Conservation (phyloP, 305 asterid genomes). For the Petunia hybrid region DNA sequence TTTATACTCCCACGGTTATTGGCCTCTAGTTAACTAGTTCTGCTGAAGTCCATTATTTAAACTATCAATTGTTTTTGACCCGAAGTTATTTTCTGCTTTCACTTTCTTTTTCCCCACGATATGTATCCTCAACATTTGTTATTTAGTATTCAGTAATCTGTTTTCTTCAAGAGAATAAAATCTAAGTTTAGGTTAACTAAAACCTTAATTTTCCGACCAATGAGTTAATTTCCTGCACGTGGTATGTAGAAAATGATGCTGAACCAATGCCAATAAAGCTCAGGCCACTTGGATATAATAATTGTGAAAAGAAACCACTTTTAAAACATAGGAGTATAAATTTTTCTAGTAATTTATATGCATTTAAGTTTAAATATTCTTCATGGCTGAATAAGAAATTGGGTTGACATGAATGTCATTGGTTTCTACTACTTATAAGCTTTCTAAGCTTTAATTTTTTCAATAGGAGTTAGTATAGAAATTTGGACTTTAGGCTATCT, state of each 20-base stretch:
- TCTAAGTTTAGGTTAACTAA: not conserved
- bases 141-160: not conserved
- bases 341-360: not conserved
- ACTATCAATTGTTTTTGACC: no score
- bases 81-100: not conserved
- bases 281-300: not conserved
- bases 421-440: not conserved
- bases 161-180: not conserved
- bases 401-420: constrained; percentile 13
- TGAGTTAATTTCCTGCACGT: not conserved
- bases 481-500: constrained; percentile 1
- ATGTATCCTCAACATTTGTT: not conserved
- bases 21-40: no score
- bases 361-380: not conserved
- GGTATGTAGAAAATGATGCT: not conserved
- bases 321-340: not conserved
- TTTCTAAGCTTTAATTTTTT: not conserved
- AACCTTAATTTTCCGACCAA: not conserved
- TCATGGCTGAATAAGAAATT: constrained; percentile 4
- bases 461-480: not conserved
- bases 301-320: no score
- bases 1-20: no score
- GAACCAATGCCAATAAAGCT: not conserved
- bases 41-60: no score
- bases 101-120: not conserved